These are phyloP conservation scores for Conringia planisiliqua DNA, from an alignment of 345 rosid species.

Conservation along the genomic window DNA sequence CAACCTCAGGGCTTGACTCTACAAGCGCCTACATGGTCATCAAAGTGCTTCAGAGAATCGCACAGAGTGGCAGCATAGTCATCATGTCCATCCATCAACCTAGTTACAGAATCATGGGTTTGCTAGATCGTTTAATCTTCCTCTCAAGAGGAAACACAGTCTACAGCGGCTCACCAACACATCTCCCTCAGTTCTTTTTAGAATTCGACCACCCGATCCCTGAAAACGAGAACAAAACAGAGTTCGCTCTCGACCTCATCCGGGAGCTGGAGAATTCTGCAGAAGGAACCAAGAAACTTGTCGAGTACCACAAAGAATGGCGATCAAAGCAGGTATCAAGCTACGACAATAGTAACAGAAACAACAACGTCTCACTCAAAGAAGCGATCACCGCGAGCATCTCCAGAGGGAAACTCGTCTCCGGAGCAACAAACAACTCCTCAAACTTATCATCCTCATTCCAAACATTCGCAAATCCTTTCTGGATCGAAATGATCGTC, in stretches of 20 bases:
- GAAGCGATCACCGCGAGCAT: conserved; percentile 80
- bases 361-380: conserved; percentile 46
- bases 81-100: conserved; percentile 97
- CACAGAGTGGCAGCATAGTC: conserved; percentile 85
- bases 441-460: conserved; percentile 45
- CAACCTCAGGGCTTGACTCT: conserved; percentile 92
- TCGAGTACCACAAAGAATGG: conserved; percentile 80
- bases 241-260: conserved; percentile 81
- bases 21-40: conserved; percentile 95
- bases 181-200: conserved; percentile 56
- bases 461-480: conserved; percentile 75
- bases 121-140: conserved; percentile 71
- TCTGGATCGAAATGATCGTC: conserved; percentile 77
- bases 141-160: conserved; percentile 80
- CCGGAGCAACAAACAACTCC: conserved; percentile 49
- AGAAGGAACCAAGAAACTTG: conserved; percentile 58
- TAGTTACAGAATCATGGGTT: conserved; percentile 72
- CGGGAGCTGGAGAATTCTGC: conserved; percentile 79
- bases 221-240: conserved; percentile 76
- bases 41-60: conserved; percentile 82
- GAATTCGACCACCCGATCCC: conserved; percentile 88
- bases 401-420: conserved; percentile 78
- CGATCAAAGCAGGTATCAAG: conserved; percentile 24
- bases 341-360: not conserved
- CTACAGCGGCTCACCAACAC: conserved; percentile 60